Conservation (phyloP, 306 rosid species). For the Macrotyloma uniflorum region DNA sequence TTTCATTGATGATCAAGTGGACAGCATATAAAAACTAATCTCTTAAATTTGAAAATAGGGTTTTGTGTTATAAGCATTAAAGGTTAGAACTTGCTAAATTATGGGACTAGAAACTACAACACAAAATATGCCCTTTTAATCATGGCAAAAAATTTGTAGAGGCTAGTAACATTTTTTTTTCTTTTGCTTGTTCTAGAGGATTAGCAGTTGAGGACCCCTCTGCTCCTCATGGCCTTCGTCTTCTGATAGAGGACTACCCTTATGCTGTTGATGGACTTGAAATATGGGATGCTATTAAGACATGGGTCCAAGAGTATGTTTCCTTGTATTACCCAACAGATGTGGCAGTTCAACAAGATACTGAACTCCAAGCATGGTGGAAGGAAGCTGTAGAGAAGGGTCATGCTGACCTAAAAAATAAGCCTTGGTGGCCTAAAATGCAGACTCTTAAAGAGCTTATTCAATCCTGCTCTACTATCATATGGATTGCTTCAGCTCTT, state of each 20-base stretch:
- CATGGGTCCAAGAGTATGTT: constrained; percentile 65
- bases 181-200: constrained; percentile 50
- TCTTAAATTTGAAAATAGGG: not conserved
- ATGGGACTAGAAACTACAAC: too few relatives aligned
- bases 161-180: not conserved
- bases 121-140: not conserved
- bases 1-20: too few relatives aligned
- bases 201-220: constrained; percentile 59
- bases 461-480: constrained; percentile 49
- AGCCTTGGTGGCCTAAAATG: constrained; percentile 71
- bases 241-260: constrained; percentile 65
- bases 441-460: constrained; percentile 47
- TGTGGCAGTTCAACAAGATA: constrained; percentile 43
- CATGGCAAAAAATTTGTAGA: not conserved
- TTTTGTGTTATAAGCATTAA: not conserved
- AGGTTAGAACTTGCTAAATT: too few relatives aligned
- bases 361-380: constrained; percentile 76
- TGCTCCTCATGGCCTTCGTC: constrained; percentile 61
- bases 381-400: constrained; percentile 61
- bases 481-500: constrained; percentile 79
- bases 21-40: not conserved
- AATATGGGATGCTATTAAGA: constrained; percentile 68
- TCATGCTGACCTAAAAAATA: constrained; percentile 62
- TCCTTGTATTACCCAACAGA: constrained; percentile 54
- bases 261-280: constrained; percentile 65